Percentiles rank a stretch among this genome's conserved stretches.
These are phyloP conservation scores for Vitis labrusca DNA, from an alignment of 164 flowering plant genomes.

Conservation along the genomic window DNA sequence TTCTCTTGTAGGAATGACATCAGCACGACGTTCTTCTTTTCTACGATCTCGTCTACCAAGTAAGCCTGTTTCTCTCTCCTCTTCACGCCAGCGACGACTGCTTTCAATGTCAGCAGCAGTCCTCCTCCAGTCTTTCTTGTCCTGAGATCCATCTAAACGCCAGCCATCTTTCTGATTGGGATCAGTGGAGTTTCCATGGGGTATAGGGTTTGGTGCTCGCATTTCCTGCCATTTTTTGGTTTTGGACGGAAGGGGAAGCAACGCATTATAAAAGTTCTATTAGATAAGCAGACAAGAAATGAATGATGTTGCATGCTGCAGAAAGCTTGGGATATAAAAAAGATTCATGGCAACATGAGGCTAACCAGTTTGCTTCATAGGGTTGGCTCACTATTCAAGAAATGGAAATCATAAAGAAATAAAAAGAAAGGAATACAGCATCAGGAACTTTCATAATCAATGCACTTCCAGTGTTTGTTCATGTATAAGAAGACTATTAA, in stretches of 20 bases:
- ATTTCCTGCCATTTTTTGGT: constrained; percentile 41
- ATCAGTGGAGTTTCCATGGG: constrained; percentile 42
- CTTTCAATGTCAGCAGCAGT: constrained; percentile 56
- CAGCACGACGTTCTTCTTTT: constrained; percentile 71
- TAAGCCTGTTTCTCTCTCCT: constrained; percentile 88
- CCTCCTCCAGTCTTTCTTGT: constrained; percentile 80
- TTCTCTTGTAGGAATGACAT: constrained; percentile 46
- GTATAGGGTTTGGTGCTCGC: constrained; percentile 44
- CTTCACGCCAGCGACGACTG: constrained; percentile 91
- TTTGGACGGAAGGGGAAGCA: too few species aligned
- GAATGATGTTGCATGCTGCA: too few species aligned
- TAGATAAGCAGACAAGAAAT: too few species aligned
- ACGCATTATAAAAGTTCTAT: neutral
- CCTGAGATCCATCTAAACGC: constrained; percentile 73
- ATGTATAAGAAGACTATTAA: too few species aligned
- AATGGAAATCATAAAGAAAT: too few species aligned
- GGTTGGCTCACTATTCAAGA: too few species aligned
- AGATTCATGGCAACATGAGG: too few species aligned
- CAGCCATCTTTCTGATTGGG: constrained; percentile 62
- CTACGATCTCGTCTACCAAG: constrained; percentile 81
- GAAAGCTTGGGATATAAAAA: too few species aligned
- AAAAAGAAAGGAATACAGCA: too few species aligned
- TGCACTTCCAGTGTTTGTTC: too few species aligned
- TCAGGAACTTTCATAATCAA: too few species aligned
- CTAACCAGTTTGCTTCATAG: too few species aligned